These are phyloP conservation scores for Pythium rhizo-oryzae DNA, from an alignment of 352 stramenopile species.

Conservation along the genomic window DNA sequence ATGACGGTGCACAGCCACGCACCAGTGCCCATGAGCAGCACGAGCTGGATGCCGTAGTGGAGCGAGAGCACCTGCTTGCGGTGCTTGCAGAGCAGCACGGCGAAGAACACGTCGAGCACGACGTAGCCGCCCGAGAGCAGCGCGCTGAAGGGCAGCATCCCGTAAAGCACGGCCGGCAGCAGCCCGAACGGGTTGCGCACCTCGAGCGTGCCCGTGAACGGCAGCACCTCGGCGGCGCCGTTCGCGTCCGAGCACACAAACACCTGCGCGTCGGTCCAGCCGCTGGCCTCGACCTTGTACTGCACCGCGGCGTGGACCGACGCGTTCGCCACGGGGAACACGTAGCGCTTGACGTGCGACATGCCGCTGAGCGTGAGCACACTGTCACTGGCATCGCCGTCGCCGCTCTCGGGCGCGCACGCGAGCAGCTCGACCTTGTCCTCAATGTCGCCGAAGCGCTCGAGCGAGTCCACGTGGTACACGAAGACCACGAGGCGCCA, in stretches of 20 bases:
- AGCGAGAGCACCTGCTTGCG: slow-evolving; percentile 75
- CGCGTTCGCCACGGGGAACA: slow-evolving; percentile 65
- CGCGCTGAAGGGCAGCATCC: slow-evolving; percentile 84
- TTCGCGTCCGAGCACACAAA: slow-evolving; percentile 75
- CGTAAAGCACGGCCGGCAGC: slow-evolving; percentile 80
- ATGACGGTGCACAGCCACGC: neutral
- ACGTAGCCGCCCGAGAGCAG: slow-evolving; percentile 77
- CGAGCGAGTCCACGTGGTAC: slow-evolving; percentile 80
- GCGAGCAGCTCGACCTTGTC: slow-evolving; percentile 79
- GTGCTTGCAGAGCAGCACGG: slow-evolving; percentile 65
- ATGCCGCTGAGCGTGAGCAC: slow-evolving; percentile 54
- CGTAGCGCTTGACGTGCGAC: slow-evolving; percentile 59
- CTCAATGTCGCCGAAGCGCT: slow-evolving; percentile 58
- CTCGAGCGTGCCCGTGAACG: slow-evolving; percentile 72
- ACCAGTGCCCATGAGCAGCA: slow-evolving; percentile 79
- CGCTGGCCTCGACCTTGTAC: slow-evolving; percentile 63
- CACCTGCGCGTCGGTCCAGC: slow-evolving; percentile 83
- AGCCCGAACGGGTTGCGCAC: slow-evolving; percentile 84
- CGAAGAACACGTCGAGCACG: slow-evolving; percentile 80
- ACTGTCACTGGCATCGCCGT: slow-evolving; percentile 23
- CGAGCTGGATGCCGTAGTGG: slow-evolving; percentile 82
- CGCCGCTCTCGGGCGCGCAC: slow-evolving; percentile 37
- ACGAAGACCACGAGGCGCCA: slow-evolving; percentile 83
- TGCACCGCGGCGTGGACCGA: slow-evolving; percentile 49
- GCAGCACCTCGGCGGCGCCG: slow-evolving; percentile 48